Evolutionary conservation across 345 rosid species (phyloP), one percentile per base, ranked within the genome.

Genomic region (Corymbia maculata): DNA sequence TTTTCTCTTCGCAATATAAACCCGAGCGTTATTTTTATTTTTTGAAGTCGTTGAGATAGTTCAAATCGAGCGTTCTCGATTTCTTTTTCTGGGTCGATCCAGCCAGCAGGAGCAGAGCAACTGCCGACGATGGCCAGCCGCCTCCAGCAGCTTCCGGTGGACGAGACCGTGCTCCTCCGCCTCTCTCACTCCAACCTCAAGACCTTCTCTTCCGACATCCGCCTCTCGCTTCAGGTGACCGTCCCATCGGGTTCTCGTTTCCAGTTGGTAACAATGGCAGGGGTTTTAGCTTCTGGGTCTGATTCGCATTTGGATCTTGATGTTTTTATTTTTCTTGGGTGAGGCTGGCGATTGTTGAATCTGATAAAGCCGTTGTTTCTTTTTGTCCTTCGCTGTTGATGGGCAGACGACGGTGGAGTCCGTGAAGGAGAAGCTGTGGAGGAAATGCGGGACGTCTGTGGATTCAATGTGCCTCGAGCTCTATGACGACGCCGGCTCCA

Each of bases 361-460:
- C 24, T 70, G 47, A 42, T 17, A 15, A 50, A 47, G 70, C 44
- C 12, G 82, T 79, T 79, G 6, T 79, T 87, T 47, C 36, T 26
- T 79, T 15, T 53, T 42, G 13, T 52, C 86, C 26, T 8, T 17
- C 10, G 28, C 44, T 17, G 21, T 70, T 32, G 7, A 36, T 70
- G 80, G 66, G 53, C 7, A 94, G 94, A 89, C 91, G 93, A 93
- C 88, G 86, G 98, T 97, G 89, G 98, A 96, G 92, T 93, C 97
- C 50, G 97, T 96, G 85, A 96, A 97, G 88, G 99, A 96, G 6
- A 97, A 97, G 95, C 93, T 97, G 55, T 95, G 98, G 99, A 95
- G 88, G 28, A 96, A 97, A 95, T 97, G 98, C 64, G 98, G 98
- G 13, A 95, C 98, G 26, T 94, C 97, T 12, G 95, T 96, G 85